These are phyloP conservation scores for Aureobasidium sp. DNA, from an alignment of 2,329 filamentous ascomycete genomes.

Conservation along the genomic window DNA sequence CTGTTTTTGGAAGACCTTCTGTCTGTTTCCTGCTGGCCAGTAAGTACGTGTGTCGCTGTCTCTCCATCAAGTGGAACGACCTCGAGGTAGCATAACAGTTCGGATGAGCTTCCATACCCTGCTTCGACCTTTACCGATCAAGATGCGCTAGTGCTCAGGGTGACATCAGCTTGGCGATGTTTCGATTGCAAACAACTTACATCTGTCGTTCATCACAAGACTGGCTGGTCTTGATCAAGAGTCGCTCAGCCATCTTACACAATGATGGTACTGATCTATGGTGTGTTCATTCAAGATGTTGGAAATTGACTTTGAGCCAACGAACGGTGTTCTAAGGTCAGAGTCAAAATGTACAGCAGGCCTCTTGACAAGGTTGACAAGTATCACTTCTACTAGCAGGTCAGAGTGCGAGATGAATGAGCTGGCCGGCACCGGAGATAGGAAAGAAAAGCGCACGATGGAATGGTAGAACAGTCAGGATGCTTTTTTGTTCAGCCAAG, in stretches of 20 bases:
- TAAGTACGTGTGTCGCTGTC: not conserved
- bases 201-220: not conserved
- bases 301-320: not conserved
- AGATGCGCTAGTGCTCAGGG: not conserved
- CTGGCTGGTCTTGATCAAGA: not conserved
- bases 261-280: not conserved
- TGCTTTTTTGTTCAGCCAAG: constrained; percentile 2
- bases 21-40: not conserved
- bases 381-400: not conserved
- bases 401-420: not conserved
- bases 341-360: not conserved
- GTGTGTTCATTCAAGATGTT: not conserved
- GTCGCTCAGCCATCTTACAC: not conserved
- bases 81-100: not conserved
- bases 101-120: not conserved
- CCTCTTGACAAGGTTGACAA: not conserved
- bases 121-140: not conserved
- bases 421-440: not conserved
- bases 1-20: not conserved
- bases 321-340: not conserved
- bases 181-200: not conserved
- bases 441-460: not conserved
- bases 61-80: not conserved
- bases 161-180: not conserved
- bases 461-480: not conserved